These are phyloP conservation scores for Osmozyma mogii DNA, from an alignment of 805 yeast genomes.

Conservation along the genomic window DNA sequence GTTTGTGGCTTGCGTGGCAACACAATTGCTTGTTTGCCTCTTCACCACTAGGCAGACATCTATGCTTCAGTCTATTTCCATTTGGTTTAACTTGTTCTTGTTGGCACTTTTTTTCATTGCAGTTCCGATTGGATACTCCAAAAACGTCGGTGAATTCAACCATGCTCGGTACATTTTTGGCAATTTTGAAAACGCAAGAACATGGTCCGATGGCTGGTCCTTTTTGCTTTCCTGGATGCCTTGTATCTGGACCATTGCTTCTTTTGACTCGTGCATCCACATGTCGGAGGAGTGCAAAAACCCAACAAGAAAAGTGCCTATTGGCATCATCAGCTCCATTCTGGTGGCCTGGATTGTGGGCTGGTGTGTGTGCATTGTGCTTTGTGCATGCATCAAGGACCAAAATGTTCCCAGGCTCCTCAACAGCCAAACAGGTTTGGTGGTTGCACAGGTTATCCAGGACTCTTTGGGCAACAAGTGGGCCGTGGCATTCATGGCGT, in stretches of 20 bases:
- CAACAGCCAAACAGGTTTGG: not conserved
- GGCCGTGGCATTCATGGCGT: not conserved
- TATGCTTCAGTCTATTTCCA: slow-evolving; percentile 51
- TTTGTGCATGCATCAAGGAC: not conserved
- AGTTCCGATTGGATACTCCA: slow-evolving; percentile 48
- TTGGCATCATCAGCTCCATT: not conserved
- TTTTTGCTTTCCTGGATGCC: slow-evolving; percentile 1
- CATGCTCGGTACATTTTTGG: slow-evolving; percentile 50
- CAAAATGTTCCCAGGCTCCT: not conserved
- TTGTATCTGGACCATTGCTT: not conserved
- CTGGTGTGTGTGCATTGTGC: not conserved
- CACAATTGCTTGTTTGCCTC: slow-evolving; percentile 47
- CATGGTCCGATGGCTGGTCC: slow-evolving; percentile 57
- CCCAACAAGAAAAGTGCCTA: not conserved
- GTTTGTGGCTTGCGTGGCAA: slow-evolving; percentile 50
- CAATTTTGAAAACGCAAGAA: slow-evolving; percentile 39
- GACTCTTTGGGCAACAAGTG: slow-evolving; percentile 1
- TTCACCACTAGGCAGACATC: slow-evolving; percentile 51
- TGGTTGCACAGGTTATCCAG: not conserved
- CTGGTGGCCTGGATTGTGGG: not conserved
- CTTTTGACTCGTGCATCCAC: slow-evolving; percentile 1
- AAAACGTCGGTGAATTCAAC: slow-evolving; percentile 34
- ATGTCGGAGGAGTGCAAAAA: not conserved
- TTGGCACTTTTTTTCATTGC: slow-evolving; percentile 54
- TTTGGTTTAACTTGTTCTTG: slow-evolving; percentile 43